Evolutionary conservation across 345 rosid genomes (phyloP), one percentile per base, ranked within the genome.

Genomic region (Melaleuca quinquenervia): DNA sequence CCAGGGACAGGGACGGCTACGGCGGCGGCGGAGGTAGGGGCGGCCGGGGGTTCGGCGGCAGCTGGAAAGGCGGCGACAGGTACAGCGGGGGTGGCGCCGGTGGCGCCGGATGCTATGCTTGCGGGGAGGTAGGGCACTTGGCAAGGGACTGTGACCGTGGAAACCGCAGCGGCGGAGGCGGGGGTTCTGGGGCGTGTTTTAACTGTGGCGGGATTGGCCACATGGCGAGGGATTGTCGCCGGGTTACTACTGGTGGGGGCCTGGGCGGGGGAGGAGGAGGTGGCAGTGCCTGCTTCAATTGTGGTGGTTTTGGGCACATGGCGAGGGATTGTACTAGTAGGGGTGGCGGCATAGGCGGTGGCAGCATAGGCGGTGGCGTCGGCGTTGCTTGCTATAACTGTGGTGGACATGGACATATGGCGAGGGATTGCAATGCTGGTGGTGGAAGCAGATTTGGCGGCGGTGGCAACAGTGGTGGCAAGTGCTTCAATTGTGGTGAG

Each of bases 191-290:
- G 12, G 41, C 82, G 52, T 94, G 97, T 51, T 94, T 93, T 26
- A 91, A 89, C 49, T 95, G 96, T 84, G 94, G 95, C 29, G 93
- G 90, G 56, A 15, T 44, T 24, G 96, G 98, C 27, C 98, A 95
- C 90, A 53, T 93, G 62, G 96, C 96, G 8, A 93, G 95, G 64
- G 95, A 95, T 1, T 95, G 98, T 82, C 91, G 92, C 84, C 91
- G 82, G 76, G 88, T 29, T 83, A 90, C 92, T 82, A 82, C 88
- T 70, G 88, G 85, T 15, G 89, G 88, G 62, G 88, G 82, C 26
- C 41, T 41, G 41, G 85, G 86, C 8, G 50, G 88, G 88, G 93
- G 78, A 88, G 90, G 89, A 78, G 89, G 89, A 53, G 91, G 93
- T 20, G 90, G 90, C 48, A 88, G 84, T 11, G 89, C 83, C 27